Conservation (phyloP, 2,329 filamentous ascomycete species). For the Ustilaginoidea virens region DNA sequence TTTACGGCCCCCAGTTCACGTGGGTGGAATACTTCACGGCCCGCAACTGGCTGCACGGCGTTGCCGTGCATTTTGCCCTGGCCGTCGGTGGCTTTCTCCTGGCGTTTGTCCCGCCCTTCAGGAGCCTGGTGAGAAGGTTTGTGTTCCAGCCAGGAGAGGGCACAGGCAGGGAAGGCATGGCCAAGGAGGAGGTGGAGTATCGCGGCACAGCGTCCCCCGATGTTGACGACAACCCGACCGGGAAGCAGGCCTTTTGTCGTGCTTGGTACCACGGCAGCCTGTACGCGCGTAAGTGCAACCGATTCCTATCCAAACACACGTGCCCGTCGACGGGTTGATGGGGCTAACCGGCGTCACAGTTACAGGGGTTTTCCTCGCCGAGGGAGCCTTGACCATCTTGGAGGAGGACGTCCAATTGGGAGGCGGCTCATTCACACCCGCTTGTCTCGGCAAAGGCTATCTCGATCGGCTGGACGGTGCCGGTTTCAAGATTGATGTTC, state of each 20-base stretch:
- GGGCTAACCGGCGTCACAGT: slow-evolving; percentile 24
- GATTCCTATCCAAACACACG: neutral
- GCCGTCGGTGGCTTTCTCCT: slow-evolving; percentile 27
- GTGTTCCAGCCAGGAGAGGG: slow-evolving; percentile 41
- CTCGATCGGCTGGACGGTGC: slow-evolving; percentile 44
- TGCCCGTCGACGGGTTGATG: neutral
- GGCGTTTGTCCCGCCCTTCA: slow-evolving; percentile 26
- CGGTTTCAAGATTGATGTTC: slow-evolving; percentile 48
- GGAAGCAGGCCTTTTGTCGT: slow-evolving; percentile 37
- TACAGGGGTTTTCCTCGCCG: slow-evolving; percentile 46
- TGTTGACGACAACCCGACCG: slow-evolving; percentile 16
- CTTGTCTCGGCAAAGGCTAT: slow-evolving; percentile 51
- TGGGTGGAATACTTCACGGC: slow-evolving; percentile 39
- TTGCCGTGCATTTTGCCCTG: slow-evolving; percentile 33
- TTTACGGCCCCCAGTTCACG: slow-evolving; percentile 46
- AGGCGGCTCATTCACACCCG: slow-evolving; percentile 58
- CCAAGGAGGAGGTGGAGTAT: slow-evolving; percentile 46
- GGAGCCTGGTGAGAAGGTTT: slow-evolving; percentile 25
- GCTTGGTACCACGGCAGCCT: slow-evolving; percentile 43
- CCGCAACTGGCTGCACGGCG: slow-evolving; percentile 32
- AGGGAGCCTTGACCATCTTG: slow-evolving; percentile 51
- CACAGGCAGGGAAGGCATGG: slow-evolving; percentile 32
- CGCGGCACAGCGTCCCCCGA: slow-evolving; percentile 50
- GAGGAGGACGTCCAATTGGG: slow-evolving; percentile 43
- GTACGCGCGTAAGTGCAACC: slow-evolving; percentile 42